A percentile compares a stretch with the other conserved stretches of the same genome.
Evolutionary conservation across 768 basidiomycete species (phyloP).

Genomic region (Mycena galericulata): DNA sequence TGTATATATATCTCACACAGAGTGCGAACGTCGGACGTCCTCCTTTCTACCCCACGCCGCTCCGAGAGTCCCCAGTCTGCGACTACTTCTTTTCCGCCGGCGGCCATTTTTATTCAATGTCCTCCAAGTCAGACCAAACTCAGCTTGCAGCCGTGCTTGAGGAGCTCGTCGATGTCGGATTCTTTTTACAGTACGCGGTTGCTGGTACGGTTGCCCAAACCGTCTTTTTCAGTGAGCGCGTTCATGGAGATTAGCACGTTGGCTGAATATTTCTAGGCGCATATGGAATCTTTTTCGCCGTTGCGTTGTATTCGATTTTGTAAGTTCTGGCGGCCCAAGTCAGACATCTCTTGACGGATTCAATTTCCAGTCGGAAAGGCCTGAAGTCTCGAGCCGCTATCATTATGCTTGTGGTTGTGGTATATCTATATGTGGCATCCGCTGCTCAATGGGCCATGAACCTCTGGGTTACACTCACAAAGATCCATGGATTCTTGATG

Average conservation of each 20-base stretch:
- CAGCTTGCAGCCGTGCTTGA: constrained; percentile 18
- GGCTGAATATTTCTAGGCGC: constrained; percentile 18
- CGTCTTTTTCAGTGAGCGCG: constrained; percentile 18
- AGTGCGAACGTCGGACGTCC: constrained; percentile 15
- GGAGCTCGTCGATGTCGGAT: constrained; percentile 17
- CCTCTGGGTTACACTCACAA: constrained; percentile 15
- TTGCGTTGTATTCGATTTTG: constrained; percentile 26
- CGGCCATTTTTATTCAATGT: constrained; percentile 17
- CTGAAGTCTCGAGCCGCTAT: constrained; percentile 12
- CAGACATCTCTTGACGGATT: constrained; percentile 18
- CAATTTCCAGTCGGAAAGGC: constrained; percentile 26
- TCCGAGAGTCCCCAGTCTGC: constrained; percentile 22
- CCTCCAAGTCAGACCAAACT: constrained; percentile 16
- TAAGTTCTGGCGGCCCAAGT: constrained; percentile 19
- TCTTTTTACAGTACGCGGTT: constrained; percentile 18
- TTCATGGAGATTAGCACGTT: constrained; percentile 13
- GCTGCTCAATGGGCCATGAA: constrained; percentile 24
- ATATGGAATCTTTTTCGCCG: constrained; percentile 24
- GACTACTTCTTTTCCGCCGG: constrained; percentile 24
- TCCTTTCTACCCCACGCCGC: constrained; percentile 11
- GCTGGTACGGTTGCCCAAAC: constrained; percentile 20
- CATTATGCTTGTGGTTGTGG: constrained; percentile 28
- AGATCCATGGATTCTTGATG: constrained; percentile 20
- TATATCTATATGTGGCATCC: constrained; percentile 25
- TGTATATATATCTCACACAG: constrained; percentile 18